Base-by-base conservation (phyloP, 2,329 filamentous ascomycete genomes). In the Cephalotrichum gorgonifer region DNA sequence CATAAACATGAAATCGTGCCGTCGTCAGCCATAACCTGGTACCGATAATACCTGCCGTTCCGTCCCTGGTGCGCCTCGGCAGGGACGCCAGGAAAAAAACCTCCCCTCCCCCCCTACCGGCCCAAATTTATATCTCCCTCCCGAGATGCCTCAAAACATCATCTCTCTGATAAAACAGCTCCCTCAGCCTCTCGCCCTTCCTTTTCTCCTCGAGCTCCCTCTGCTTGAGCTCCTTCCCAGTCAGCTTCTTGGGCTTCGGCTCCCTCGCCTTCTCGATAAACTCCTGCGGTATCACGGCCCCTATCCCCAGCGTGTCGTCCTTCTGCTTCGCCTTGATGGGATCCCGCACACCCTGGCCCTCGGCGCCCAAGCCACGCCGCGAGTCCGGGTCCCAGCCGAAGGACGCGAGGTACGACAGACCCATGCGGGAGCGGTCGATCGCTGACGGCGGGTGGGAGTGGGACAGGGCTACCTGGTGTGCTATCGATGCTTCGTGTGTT, bases 381-480 rank as follows among this genome's bases (percentile, higher is more conserved):
- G 79, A 71, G 63, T 90, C 86, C 0, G 85, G 83, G 56, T 90
- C 82, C 80, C 85, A 90, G 26, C 86, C 86, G 51, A 85, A 76
- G 1, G 77, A 72, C 47, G 78, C 70, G 28, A 90, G 73, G 26
- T 85, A 78, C 5, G 75, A 69, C 6, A 89, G 67, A 0, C 86
- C 86, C 72, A 86, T 85, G 43, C 85, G 75, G 4, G 72, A 76
- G 30, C 86, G 75, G 62, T 88, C 82, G 20, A 89, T 68, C 14
- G 82, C 74, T 0, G 85, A 88, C 1, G 86, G 86, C 6, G 84
- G 83, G 51, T 86, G 80, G 1, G 83, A 83, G 59, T 88, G 84
- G 4, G 71, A 62, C 1, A 88, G 69, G 52, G 77, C 81, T 33
- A 86, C 75, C 66, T 89, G 85, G 58, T 90, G 86, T 6, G 81